Evolutionary conservation across 352 stramenopile species (phyloP), one percentile per base, ranked within the genome.

Genomic region (Phytophthora hibernalis): DNA sequence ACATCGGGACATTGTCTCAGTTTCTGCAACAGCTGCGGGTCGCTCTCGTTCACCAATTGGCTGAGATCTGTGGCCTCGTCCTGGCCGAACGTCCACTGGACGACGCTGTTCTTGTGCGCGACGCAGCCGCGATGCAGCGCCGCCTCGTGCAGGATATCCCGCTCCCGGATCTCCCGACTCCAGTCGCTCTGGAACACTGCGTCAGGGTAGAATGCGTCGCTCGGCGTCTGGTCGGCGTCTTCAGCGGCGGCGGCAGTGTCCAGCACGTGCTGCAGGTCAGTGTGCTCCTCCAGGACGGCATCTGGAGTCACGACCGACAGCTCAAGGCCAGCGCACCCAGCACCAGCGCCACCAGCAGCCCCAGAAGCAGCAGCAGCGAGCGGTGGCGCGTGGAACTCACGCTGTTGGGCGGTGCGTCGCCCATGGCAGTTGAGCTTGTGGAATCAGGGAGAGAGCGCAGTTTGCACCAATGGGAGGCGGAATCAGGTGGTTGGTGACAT

Each of bases 1-100:
- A 90, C 68, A 47, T 82, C 75, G 0, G 70, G 57, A 31, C 78
- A 88, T 26, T 77, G 55, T n/a, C 71, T 65, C 33, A 91, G 59
- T 44, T 74, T 77, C 16, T 85, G 53, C 44, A 87, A 53, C 31
- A 91, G 51, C n/a, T 74, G 22, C 2, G 64, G 54, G 18, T 86
- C 76, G 37, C 61, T 69, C 35, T 62, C 35, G 20, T 77, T 48
- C 7, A 85, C 47, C 53, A 83, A 33, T 21, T 63, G 20, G 21
- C 37, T 10, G 16, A 37, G 31, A 11, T 63, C 24, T 21, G 54
- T 18, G 16, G 11, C 53, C 13, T 68, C 48, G 40, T 35, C 38
- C 35, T 55, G 33, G 4, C 61, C 57, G 30, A 72, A 79, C 33
- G 59, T 54, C 68, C 68, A 83, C 33, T 73, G 65, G 33, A 85